Evolutionary conservation across 495 filamentous ascomycete species (phyloP).

Genomic region (Aspergillus biplanus): DNA sequence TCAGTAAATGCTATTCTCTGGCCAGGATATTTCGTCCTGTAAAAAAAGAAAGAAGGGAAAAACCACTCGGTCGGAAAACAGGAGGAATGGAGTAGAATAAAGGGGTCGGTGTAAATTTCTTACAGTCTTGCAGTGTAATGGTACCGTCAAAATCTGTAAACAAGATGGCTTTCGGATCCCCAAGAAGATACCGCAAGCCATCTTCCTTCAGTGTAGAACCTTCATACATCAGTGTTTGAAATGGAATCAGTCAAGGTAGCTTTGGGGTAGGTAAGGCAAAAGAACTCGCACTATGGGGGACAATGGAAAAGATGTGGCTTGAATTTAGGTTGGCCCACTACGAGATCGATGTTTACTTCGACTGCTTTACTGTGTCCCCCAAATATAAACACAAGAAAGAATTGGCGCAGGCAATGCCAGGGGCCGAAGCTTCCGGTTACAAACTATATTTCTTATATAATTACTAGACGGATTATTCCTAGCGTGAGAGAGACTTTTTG

Average conservation of each 20-base stretch:
- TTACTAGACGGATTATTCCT: neutral
- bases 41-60: neutral
- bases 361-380: neutral
- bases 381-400: neutral
- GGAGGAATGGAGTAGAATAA: neutral
- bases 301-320: neutral
- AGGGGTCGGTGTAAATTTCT: neutral
- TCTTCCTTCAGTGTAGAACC: neutral
- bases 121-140: slow-evolving; percentile 63
- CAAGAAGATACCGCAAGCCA: slow-evolving; percentile 40
- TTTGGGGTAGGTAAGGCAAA: neutral
- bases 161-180: slow-evolving; percentile 75
- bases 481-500: neutral
- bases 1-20: neutral
- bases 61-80: neutral
- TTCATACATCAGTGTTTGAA: neutral
- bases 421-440: neutral
- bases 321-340: neutral
- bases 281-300: neutral
- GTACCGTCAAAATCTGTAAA: slow-evolving; percentile 92
- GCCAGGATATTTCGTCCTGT: neutral
- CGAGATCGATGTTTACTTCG: neutral
- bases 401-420: neutral
- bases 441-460: neutral
- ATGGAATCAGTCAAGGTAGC: neutral